phyloP scores from a whole-genome alignment of 805 yeast species.

The Lipomyces kockii region DNA sequence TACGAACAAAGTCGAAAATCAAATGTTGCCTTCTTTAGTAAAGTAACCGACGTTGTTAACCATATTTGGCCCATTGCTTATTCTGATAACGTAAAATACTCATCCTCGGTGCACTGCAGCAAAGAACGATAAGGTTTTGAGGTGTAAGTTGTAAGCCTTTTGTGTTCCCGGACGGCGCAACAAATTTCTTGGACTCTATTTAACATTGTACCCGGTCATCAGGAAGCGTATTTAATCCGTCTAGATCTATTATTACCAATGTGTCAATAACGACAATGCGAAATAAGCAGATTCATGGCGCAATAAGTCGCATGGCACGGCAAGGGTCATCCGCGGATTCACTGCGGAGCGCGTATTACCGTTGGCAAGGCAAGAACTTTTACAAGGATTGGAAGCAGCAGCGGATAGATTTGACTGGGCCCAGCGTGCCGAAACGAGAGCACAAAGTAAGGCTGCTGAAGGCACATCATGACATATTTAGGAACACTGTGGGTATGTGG shows the following conservation, averaged over 20 bases:
- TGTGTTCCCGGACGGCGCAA: no score
- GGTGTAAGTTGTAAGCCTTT: no score
- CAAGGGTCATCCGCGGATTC: neutral
- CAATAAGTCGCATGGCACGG: constrained; percentile 1
- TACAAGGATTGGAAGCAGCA: neutral
- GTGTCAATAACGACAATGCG: neutral
- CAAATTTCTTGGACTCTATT: no score
- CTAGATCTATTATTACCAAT: neutral
- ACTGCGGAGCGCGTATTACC: neutral
- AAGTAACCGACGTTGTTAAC: no score
- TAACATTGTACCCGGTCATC: no score
- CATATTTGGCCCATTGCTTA: no score
- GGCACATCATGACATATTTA: constrained; percentile 1
- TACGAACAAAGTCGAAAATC: no score
- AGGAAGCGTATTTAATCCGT: neutral
- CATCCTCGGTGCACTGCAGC: no score
- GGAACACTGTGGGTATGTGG: neutral
- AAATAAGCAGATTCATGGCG: neutral
- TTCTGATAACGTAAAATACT: no score
- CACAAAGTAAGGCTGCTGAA: neutral
- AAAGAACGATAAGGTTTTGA: no score
- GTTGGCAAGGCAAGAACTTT: neutral
- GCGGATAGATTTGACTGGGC: neutral
- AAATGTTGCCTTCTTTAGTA: no score
- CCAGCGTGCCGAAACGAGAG: constrained; percentile 1